Evolutionary conservation across 2,329 filamentous ascomycete genomes (phyloP).

Genomic region (Colletotrichum shisoi): DNA sequence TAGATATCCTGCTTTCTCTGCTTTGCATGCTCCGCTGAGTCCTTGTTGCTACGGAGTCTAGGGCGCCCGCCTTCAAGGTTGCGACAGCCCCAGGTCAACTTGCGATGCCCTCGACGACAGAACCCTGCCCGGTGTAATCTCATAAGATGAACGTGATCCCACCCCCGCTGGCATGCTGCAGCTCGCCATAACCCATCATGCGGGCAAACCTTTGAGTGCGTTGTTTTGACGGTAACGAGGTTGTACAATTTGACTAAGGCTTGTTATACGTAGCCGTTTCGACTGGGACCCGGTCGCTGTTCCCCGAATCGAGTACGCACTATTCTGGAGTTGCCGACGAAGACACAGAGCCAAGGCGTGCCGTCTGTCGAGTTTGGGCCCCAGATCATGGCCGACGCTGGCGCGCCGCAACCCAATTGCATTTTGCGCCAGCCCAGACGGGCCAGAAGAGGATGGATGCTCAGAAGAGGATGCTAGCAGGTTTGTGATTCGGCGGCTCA

Average conservation of each 20-base stretch:
- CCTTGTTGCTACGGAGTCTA: conserved; percentile 7
- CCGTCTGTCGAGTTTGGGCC: conserved; percentile 4
- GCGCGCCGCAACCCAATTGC: conserved; percentile 7
- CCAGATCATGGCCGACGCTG: background rate
- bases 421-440: background rate
- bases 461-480: conserved; percentile 3
- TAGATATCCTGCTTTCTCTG: background rate
- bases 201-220: conserved; percentile 6
- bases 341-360: conserved; percentile 6
- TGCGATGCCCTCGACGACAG: conserved; percentile 17
- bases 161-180: conserved; percentile 29
- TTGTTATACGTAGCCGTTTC: conserved; percentile 6
- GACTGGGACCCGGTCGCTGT: conserved; percentile 9
- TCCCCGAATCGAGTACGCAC: conserved; percentile 14
- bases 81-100: conserved; percentile 2
- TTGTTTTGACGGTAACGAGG: conserved; percentile 1
- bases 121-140: conserved; percentile 35
- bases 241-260: background rate
- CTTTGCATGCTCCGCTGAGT: conserved; percentile 12
- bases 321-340: background rate
- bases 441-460: conserved; percentile 1
- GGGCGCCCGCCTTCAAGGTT: background rate
- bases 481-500: conserved; percentile 10
- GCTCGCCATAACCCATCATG: conserved; percentile 14
- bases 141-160: conserved; percentile 34